phyloP scores from a whole-genome alignment of 148 eudicot species.

The Camellia japonica region DNA sequence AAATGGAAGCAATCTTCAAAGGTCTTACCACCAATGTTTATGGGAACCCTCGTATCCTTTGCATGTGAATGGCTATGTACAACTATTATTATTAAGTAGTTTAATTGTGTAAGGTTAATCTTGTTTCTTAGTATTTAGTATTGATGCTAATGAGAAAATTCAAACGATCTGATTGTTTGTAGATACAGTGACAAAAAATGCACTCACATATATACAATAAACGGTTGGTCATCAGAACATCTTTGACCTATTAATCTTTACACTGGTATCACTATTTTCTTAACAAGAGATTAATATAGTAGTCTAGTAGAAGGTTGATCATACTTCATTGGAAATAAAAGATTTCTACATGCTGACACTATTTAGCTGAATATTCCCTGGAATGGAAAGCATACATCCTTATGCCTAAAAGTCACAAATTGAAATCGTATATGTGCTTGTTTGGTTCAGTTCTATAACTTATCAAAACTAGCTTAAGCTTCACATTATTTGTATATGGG shows the following conservation, averaged over 20 bases:
- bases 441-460: no score
- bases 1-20: constrained; percentile 80
- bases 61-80: background rate
- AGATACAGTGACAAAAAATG: background rate
- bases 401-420: no score
- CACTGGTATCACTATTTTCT: no score
- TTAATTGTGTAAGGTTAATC: background rate
- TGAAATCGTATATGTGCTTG: no score
- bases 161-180: background rate
- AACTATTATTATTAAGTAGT: background rate
- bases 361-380: no score
- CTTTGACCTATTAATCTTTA: no score
- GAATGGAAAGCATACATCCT: no score
- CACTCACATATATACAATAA: background rate
- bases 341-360: no score
- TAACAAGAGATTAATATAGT: no score
- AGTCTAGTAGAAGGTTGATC: no score
- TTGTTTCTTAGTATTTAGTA: background rate
- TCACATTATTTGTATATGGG: no score
- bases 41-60: constrained; percentile 94
- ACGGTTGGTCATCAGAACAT: background rate
- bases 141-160: background rate
- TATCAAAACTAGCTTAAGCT: no score
- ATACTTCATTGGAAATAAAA: background rate
- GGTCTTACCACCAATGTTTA: constrained; percentile 68